These are phyloP conservation scores for Phytophthora melonis DNA, from an alignment of 352 stramenopile species.

Conservation along the genomic window DNA sequence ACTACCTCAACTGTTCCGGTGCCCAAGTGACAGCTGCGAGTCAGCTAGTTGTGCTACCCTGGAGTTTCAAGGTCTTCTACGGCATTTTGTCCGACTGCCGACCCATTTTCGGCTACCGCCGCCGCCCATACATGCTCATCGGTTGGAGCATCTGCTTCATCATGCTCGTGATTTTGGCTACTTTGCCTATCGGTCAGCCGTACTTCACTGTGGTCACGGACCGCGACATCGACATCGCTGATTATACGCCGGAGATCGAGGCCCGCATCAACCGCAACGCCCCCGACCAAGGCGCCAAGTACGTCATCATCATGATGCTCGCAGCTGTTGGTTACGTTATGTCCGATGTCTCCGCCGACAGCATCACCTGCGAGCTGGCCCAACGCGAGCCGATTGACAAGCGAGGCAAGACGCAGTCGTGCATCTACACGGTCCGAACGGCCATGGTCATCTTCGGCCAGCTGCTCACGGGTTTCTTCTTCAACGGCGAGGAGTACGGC, in stretches of 20 bases:
- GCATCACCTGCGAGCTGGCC: conserved; percentile 46
- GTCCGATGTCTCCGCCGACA: conserved; percentile 75
- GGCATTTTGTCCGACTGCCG: conserved; percentile 62
- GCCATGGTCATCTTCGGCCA: conserved; percentile 43
- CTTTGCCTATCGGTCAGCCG: conserved; percentile 27
- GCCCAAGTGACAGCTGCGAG: conserved; percentile 43
- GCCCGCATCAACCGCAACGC: conserved; percentile 37
- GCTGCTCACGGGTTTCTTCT: conserved; percentile 43
- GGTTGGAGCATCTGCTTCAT: conserved; percentile 49
- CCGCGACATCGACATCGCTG: conserved; percentile 15
- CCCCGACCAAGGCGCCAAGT: conserved; percentile 29
- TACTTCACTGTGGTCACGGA: conserved; percentile 46
- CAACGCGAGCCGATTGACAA: conserved; percentile 52
- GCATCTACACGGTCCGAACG: conserved; percentile 55
- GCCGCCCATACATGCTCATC: conserved; percentile 44
- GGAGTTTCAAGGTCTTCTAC: conserved; percentile 72
- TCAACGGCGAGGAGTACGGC: conserved; percentile 66
- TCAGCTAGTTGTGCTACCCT: conserved; percentile 60
- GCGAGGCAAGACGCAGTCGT: conserved; percentile 49
- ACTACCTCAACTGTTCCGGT: conserved; percentile 52
- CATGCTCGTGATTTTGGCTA: conserved; percentile 39
- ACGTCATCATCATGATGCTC: conserved; percentile 71
- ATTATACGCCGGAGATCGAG: conserved; percentile 36
- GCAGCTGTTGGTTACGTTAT: conserved; percentile 78
- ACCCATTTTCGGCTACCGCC: conserved; percentile 52